Conservation (phyloP, 352 stramenopile genomes). For the Globisporangium yorkense region DNA sequence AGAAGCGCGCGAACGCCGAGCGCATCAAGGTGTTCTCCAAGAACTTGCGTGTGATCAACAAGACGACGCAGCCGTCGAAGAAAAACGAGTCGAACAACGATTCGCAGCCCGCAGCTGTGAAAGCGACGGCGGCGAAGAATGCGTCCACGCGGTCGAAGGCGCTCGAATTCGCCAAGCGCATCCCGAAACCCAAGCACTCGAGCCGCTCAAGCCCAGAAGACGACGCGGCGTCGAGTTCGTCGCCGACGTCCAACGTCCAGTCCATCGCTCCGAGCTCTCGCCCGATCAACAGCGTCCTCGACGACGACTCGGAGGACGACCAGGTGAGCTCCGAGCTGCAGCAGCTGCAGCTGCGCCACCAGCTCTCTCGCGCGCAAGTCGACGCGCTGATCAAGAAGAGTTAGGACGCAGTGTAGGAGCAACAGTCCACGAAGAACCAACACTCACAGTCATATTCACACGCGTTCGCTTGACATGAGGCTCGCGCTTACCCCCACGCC, state of each 20-base stretch:
- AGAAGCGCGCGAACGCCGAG: conserved; percentile 74
- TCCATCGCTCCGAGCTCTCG: conserved; percentile 17
- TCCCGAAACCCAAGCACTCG: conserved; percentile 56
- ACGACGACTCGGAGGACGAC: conserved; percentile 57
- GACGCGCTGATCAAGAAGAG: conserved; percentile 54
- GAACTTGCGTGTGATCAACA: conserved; percentile 76
- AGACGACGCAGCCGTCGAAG: conserved; percentile 27
- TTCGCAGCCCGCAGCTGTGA: neutral
- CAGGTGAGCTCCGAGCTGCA: conserved; percentile 56
- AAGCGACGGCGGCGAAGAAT: conserved; percentile 23
- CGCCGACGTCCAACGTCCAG: conserved; percentile 16
- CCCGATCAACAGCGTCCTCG: conserved; percentile 46
- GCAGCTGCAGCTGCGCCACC: conserved; percentile 64
- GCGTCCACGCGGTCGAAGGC: conserved; percentile 68
- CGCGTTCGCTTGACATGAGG: neutral
- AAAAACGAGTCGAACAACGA: conserved; percentile 22
- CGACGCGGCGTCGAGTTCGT: conserved; percentile 1
- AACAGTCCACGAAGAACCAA: neutral
- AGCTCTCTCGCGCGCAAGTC: conserved; percentile 65
- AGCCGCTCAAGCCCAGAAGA: conserved; percentile 22
- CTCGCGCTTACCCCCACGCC: conserved; percentile 56
- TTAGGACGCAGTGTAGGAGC: neutral
- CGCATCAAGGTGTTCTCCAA: conserved; percentile 82
- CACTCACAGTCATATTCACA: conserved; percentile 6
- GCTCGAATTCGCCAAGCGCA: conserved; percentile 72